Base-by-base conservation (phyloP, 257 asterid genomes). In the Plectranthus barbatus region DNA sequence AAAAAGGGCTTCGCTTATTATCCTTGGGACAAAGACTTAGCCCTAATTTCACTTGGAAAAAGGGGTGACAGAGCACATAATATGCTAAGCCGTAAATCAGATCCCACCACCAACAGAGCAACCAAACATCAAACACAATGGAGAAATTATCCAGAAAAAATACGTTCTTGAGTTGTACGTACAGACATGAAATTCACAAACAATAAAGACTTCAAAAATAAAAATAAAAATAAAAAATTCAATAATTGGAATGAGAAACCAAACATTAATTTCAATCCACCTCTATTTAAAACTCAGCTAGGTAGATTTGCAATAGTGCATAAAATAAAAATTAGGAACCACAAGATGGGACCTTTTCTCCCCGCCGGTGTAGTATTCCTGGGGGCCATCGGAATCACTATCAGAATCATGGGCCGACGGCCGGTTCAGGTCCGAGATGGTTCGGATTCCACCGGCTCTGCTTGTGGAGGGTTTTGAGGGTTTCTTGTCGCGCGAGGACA, bases 351-450 rank as follows among this genome's bases (percentile, higher is more conserved):
- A 87, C 99, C 99, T 93, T 76, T 93, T 93, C 67, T 93, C 97
- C 17, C 99, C 99, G 23, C 99, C 99, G 61, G 99, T 85, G 72
- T 84, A 91, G 70, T 85, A 87, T 76, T 91, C 97, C 75, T 84
- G 91, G 41, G 99, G 99, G 0, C 60, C 88, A 69, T 85, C 99
- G 46, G 90, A 78, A 56, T 72, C 81, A 12, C 81, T 72, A 39
- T 72, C 78, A 75, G 78, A 70, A 56, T 87, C 96, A 33, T 72
- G 77, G 37, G 74, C 84, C 15, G 97, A 64, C 0, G 97, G 91
- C 3, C 97, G 88, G 63, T 93, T 93, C 62, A 93, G 82, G 75
- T 93, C 99, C 70, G 97, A 90, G 7, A 93, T 96, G 1, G 97
- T 90, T 5, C 97, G 91, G 81, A 93, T 93, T 0, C 94, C 82